Evolutionary conservation across 495 filamentous ascomycete genomes (phyloP), one percentile per base, ranked within the genome.

Genomic region (Aspergillus coremiiformis): DNA sequence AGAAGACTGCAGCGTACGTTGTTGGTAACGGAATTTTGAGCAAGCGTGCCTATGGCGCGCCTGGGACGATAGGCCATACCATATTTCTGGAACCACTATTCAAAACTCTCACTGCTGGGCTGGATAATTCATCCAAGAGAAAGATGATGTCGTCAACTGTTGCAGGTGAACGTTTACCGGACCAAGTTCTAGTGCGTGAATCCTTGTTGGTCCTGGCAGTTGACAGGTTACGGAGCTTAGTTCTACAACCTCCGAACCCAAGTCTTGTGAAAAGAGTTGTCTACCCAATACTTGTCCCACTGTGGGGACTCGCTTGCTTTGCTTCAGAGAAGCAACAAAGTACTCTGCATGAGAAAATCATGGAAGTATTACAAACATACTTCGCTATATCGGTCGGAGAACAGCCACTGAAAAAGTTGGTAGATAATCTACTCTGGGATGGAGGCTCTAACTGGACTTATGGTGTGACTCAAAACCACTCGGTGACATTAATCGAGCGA

Each of bases 11-110:
- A 4, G 79, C 84, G 0, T 88, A 88, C 61, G 77, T 87, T 39
- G 84, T 90, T 48, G 86, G 84, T 0, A 84, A 82, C 58, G 85
- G 86, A 0, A 82, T 91, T 17, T 61, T 93, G 43, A 81, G 82
- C 0, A 82, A 81, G 49, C 83, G 79, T 45, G 66, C 75, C 22
- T 81, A 78, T 58, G 87, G 88, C 6, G 84, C 84, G 21, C 83
- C 83, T 32, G 84, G 81, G 14, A 79, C 80, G 0, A 71, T 83
- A 29, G 88, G 87, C 0, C 88, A 86, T 79, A 80, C 74, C 20
- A 75, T 79, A 5, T 84, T 90, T 46, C 77, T 83, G 0, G 75
- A 82, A 54, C 87, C 86, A 0, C 68, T 89, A 42, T 72, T 89
- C 30, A 60, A 71, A n/a, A 61, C 64, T 10, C 78, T 91, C 27